These are phyloP conservation scores for Hericium alpestre DNA, from an alignment of 768 basidiomycete genomes.

Conservation along the genomic window DNA sequence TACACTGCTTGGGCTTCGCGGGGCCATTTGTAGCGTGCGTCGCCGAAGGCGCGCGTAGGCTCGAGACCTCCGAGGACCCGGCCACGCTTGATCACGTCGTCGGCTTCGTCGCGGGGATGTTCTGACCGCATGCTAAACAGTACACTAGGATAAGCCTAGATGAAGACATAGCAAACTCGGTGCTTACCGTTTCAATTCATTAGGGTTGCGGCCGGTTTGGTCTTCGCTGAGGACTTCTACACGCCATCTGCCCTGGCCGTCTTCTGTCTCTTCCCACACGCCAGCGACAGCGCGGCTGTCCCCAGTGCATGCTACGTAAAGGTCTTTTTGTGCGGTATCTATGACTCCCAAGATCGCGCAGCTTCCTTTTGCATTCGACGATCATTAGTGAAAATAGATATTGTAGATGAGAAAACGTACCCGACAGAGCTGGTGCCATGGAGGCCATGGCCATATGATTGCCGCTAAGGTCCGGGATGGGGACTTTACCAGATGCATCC, in stretches of 20 bases:
- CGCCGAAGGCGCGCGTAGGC: slow-evolving; percentile 79
- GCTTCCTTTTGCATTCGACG: slow-evolving; percentile 43
- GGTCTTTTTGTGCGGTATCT: slow-evolving; percentile 69
- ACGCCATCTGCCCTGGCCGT: slow-evolving; percentile 71
- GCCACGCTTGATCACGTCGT: slow-evolving; percentile 65
- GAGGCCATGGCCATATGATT: slow-evolving; percentile 60
- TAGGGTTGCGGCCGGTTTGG: slow-evolving; percentile 87
- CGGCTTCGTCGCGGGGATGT: slow-evolving; percentile 68
- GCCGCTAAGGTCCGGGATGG: slow-evolving; percentile 57
- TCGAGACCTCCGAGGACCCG: slow-evolving; percentile 84
- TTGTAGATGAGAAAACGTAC: slow-evolving; percentile 22
- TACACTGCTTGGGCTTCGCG: slow-evolving; percentile 62
- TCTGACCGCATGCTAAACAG: slow-evolving; percentile 59
- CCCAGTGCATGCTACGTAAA: slow-evolving; percentile 88
- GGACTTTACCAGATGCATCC: slow-evolving; percentile 38
- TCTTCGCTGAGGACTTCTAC: slow-evolving; percentile 94
- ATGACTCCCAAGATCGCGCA: slow-evolving; percentile 85
- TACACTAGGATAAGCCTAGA: neutral
- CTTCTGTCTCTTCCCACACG: slow-evolving; percentile 62
- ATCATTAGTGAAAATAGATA: neutral
- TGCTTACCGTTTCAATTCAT: slow-evolving; percentile 68
- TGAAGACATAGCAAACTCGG: neutral
- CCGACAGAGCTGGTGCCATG: slow-evolving; percentile 79
- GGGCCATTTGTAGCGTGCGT: slow-evolving; percentile 85
- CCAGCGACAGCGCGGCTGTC: slow-evolving; percentile 96